Base-by-base conservation (phyloP, 331 rosid species). In the Saraca asoca region DNA sequence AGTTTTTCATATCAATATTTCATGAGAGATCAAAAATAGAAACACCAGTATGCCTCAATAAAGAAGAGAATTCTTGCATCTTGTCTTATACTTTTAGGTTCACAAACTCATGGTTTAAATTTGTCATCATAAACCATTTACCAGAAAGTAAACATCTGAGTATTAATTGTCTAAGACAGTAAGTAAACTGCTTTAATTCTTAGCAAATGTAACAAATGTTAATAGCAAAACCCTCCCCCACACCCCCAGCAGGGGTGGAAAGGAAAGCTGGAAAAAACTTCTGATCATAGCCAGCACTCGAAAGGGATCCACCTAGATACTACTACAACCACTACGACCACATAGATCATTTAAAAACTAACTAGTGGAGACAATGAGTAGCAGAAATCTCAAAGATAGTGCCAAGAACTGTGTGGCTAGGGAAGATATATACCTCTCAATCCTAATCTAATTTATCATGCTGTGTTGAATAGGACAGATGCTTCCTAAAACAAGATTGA, bases 1-100 rank as follows among this genome's bases (percentile, higher is more conserved):
- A 13, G 38, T 55, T 37, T n/a, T 19, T 54, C 66, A 52, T 51
- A 60, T 35, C 61, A 33, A 34, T 50, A 43, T 60, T 46, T 35
- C 12, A 6, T 12, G 44, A 24, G 5, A 3, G 24, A 10, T 15
- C 41, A 11, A 35, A 66, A 74, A 58, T 48, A 39, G 24, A 73
- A 59, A 59, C 13, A 58, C 6, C 35, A 7, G 7, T 17, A 17
- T 3, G 9, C 61, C 53, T 35, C 65, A 61, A 75, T 51, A 51
- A 39, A 29, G 13, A 61, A 20, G 17, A 41, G 50, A 15, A 7
- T 41, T 16, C 8, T 58, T 66, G 24, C 54, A 49, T 37, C 39
- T 37, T 17, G 10, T 18, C 13, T 52, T 38, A 19, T 24, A 68
- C 15, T 41, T 41, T 18, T 50, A 55, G n/a, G 29, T 52, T 42